Conservation (phyloP, 257 asterid species). For the Paraleonurus japonicus region DNA sequence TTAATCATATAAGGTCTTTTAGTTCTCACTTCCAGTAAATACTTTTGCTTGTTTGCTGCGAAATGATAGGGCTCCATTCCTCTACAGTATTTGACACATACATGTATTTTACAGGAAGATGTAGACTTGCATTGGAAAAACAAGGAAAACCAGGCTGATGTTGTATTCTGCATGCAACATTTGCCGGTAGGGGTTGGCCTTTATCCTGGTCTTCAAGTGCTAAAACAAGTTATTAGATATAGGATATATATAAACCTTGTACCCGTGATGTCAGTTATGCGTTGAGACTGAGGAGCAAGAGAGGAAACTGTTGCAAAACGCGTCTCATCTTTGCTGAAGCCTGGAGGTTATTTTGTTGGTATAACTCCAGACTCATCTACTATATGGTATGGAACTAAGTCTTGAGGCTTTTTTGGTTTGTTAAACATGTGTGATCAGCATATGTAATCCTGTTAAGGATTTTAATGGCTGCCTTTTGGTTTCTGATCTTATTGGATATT, state of each 20-base stretch:
- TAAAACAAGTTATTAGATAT: constrained; percentile 3
- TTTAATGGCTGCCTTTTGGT: neutral
- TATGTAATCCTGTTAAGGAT: constrained; percentile 13
- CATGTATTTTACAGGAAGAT: constrained; percentile 65
- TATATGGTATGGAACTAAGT: constrained; percentile 68
- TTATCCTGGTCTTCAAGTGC: constrained; percentile 10
- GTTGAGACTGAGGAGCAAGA: constrained; percentile 88
- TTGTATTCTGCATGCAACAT: constrained; percentile 88
- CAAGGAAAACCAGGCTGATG: constrained; percentile 78
- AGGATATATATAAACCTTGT: neutral
- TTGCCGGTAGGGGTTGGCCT: constrained; percentile 58
- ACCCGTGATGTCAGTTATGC: constrained; percentile 55
- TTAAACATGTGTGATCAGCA: neutral
- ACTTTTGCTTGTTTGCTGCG: constrained; percentile 3
- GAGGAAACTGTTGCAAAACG: constrained; percentile 71
- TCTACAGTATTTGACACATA: constrained; percentile 8
- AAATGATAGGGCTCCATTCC: constrained; percentile 3
- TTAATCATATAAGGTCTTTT: neutral
- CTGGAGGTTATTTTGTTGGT: constrained; percentile 97
- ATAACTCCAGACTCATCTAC: constrained; percentile 97
- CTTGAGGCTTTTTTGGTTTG: constrained; percentile 10
- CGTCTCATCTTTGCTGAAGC: constrained; percentile 86
- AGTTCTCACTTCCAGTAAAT: constrained; percentile 1
- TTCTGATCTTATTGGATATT: neutral
- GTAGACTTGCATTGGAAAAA: constrained; percentile 57